Evolutionary conservation across 2,329 filamentous ascomycete genomes (phyloP), one percentile per base, ranked within the genome.

Genomic region (Colletotrichum musicola): DNA sequence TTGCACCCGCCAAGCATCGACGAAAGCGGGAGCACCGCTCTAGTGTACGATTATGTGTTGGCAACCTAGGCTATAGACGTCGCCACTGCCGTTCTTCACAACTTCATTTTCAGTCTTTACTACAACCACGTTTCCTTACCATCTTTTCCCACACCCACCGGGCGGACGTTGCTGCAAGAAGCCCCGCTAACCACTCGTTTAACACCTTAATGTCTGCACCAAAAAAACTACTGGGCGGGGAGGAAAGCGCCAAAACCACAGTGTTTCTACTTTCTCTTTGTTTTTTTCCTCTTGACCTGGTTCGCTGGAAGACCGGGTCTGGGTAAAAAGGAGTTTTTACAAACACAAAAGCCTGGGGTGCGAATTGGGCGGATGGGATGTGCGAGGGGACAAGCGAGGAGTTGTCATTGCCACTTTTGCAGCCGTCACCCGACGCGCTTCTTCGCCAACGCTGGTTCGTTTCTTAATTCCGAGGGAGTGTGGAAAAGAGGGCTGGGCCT

Each of bases 11-110:
- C 46, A 20, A 44, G 46, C 20, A 51, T 42, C 44, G 35, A 44
- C 54, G 40, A 40, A 40, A 38, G 30, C 44, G 18, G 16, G 38
- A 35, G 14, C 16, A 10, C 18, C 20, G 22, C 54, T 55, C 27
- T n/a, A 27, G 49, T 68, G 62, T 68, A 68, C 62, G 56, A 68
- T 68, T 61, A 68, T 51, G 62, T 61, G 50, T 66, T 56, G 42
- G 40, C 20, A 44, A 25, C 22, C 22, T 4, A 64, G 55, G 49
- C 61, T 55, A 18, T 38, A 56, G 53, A 51, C 62, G 27, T 35
- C 22, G 55, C 42, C 44, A 59, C 42, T 35, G 25, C 55, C 51
- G 18, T 6, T 51, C 59, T 40, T 25, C 22, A 25, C 16, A 13
- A 22, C 16, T 50, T 25, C 46, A 2, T 42, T 40, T 50, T 38